These are phyloP conservation scores for Penicillium sp. DNA, from an alignment of 2,329 filamentous ascomycete species.

Conservation along the genomic window DNA sequence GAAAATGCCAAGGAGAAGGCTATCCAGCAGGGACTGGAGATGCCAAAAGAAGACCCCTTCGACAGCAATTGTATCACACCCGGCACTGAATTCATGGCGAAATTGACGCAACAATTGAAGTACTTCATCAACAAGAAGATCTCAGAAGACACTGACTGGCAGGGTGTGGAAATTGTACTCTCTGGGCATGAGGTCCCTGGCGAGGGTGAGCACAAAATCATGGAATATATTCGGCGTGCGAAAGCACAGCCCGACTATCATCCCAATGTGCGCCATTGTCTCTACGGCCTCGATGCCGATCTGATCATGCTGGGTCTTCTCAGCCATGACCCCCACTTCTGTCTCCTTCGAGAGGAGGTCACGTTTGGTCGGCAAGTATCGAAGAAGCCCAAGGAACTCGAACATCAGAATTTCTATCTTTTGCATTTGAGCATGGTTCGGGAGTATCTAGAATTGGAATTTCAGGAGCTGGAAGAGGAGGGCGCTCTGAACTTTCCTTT, in stretches of 20 bases:
- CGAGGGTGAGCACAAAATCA: slow-evolving; percentile 99
- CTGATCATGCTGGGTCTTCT: slow-evolving; percentile 97
- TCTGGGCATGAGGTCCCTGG: slow-evolving; percentile 97
- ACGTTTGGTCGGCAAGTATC: slow-evolving; percentile 89
- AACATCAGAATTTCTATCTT: slow-evolving; percentile 98
- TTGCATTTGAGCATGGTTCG: slow-evolving; percentile 96
- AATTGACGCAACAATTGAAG: slow-evolving; percentile 86
- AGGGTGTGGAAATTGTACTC: slow-evolving; percentile 90
- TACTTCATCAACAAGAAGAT: slow-evolving; percentile 99
- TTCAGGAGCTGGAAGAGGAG: slow-evolving; percentile 80
- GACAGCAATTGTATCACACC: slow-evolving; percentile 99
- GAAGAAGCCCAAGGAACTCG: slow-evolving; percentile 89
- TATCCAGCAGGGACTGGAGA: slow-evolving; percentile 78
- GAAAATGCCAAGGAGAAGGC: slow-evolving; percentile 92
- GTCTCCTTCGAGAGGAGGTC: slow-evolving; percentile 92
- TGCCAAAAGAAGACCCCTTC: slow-evolving; percentile 93
- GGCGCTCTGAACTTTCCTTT: slow-evolving; percentile 73
- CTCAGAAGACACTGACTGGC: slow-evolving; percentile 95
- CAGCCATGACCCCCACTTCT: slow-evolving; percentile 98
- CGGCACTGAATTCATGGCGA: slow-evolving; percentile 95
- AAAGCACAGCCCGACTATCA: slow-evolving; percentile 94
- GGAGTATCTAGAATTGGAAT: slow-evolving; percentile 95
- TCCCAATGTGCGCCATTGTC: slow-evolving; percentile 88
- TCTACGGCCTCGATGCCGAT: slow-evolving; percentile 96
- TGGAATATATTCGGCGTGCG: slow-evolving; percentile 98